These are phyloP conservation scores for Solanum boliviense DNA, from an alignment of 257 asterid genomes.

Conservation along the genomic window DNA sequence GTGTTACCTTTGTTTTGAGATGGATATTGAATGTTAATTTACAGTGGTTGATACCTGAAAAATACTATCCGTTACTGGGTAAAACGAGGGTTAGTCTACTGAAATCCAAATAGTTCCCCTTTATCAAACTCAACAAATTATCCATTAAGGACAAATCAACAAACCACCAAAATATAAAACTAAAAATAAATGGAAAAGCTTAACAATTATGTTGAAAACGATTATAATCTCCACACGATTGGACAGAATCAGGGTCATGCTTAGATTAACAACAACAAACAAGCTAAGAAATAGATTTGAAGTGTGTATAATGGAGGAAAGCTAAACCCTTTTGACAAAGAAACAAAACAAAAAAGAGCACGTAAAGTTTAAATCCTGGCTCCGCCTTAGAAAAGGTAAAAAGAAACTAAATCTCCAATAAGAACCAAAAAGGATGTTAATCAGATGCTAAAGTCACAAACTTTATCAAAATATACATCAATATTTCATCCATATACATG, in stretches of 20 bases:
- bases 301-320: conserved; percentile 21
- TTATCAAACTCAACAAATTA: not conserved
- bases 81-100: not conserved
- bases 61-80: not conserved
- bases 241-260: conserved; percentile 7
- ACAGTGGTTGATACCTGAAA: not conserved
- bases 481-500: too few species aligned
- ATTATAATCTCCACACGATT: conserved; percentile 18
- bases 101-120: not conserved
- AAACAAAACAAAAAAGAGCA: not conserved
- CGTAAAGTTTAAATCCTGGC: not conserved
- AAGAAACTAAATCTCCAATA: not conserved
- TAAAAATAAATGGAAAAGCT: not conserved
- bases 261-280: conserved; percentile 28
- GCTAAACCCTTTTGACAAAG: not conserved
- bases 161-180: not conserved
- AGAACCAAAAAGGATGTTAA: not conserved
- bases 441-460: not conserved
- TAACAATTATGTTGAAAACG: not conserved
- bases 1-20: not conserved
- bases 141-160: not conserved
- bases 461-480: not conserved
- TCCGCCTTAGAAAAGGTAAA: not conserved
- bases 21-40: too few species aligned
- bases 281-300: conserved; percentile 14